Evolutionary conservation across 2,329 filamentous ascomycete genomes (phyloP).

Genomic region (Aureobasidium sp.): DNA sequence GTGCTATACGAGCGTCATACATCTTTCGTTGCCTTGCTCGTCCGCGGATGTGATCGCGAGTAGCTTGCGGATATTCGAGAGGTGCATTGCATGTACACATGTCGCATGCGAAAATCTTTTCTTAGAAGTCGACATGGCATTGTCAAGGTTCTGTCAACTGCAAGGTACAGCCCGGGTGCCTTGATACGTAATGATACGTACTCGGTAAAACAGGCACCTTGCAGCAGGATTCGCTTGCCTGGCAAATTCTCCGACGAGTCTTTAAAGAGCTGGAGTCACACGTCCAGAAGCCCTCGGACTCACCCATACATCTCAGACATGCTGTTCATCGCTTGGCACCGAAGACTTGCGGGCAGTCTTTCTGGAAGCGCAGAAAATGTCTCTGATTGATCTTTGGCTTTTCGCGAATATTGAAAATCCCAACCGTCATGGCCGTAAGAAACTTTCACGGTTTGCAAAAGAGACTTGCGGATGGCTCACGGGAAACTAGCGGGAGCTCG

Average conservation of each 20-base stretch:
- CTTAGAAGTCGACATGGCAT: neutral
- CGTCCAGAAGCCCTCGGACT: neutral
- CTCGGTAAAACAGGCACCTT: neutral
- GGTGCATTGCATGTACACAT: neutral
- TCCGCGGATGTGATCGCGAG: neutral
- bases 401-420: neutral
- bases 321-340: neutral
- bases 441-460: constrained; percentile 6
- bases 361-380: constrained; percentile 12
- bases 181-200: constrained; percentile 4
- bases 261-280: neutral
- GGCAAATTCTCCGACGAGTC: neutral
- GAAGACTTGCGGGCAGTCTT: constrained; percentile 2
- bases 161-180: constrained; percentile 1
- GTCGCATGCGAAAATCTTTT: neutral
- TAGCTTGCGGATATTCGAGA: too few relatives aligned
- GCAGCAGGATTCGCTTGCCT: constrained; percentile 3
- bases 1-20: constrained; percentile 9
- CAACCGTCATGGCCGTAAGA: constrained; percentile 8
- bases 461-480: neutral
- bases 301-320: neutral
- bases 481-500: neutral
- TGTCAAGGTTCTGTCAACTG: constrained; percentile 14
- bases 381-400: neutral
- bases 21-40: neutral